Evolutionary conservation across 2,329 filamentous ascomycete species (phyloP).

Genomic region (Penicillium sp.): DNA sequence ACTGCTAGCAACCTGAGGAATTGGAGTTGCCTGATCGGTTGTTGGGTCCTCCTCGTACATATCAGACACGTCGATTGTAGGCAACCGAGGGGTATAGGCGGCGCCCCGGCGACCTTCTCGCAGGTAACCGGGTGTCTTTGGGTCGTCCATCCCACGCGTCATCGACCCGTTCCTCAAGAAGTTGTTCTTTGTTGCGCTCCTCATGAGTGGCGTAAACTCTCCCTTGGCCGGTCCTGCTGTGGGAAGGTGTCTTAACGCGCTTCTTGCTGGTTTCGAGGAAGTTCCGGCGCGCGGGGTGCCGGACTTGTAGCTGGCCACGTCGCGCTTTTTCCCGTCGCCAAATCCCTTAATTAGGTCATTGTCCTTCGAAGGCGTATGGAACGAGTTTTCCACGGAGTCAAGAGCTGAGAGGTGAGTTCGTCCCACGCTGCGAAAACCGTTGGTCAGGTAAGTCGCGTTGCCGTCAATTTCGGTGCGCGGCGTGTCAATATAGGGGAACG

Average conservation of each 20-base stretch:
- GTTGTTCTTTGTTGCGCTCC: slow-evolving; percentile 67
- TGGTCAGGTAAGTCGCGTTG: slow-evolving; percentile 75
- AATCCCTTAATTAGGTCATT: slow-evolving; percentile 72
- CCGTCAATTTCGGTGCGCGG: slow-evolving; percentile 73
- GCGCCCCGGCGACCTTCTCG: slow-evolving; percentile 59
- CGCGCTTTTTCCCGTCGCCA: slow-evolving; percentile 55
- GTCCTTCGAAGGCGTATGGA: slow-evolving; percentile 71
- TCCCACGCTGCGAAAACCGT: slow-evolving; percentile 53
- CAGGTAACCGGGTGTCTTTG: slow-evolving; percentile 64
- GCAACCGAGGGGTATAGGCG: slow-evolving; percentile 69
- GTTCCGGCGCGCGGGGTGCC: slow-evolving; percentile 71
- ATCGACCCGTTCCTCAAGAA: slow-evolving; percentile 54
- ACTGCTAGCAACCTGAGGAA: slow-evolving; percentile 71
- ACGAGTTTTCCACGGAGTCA: slow-evolving; percentile 83
- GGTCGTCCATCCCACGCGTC: slow-evolving; percentile 51
- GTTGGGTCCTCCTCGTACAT: slow-evolving; percentile 61
- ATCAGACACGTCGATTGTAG: slow-evolving; percentile 64
- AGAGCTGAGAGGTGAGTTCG: slow-evolving; percentile 48
- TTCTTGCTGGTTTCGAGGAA: slow-evolving; percentile 37
- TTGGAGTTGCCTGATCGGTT: slow-evolving; percentile 64
- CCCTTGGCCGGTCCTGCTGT: slow-evolving; percentile 52
- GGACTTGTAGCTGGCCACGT: slow-evolving; percentile 53
- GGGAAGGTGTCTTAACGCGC: slow-evolving; percentile 65
- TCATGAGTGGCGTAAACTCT: slow-evolving; percentile 93
- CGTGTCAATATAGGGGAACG: slow-evolving; percentile 69